phyloP scores from a whole-genome alignment of 116 monocot species.

The Iris pallida region DNA sequence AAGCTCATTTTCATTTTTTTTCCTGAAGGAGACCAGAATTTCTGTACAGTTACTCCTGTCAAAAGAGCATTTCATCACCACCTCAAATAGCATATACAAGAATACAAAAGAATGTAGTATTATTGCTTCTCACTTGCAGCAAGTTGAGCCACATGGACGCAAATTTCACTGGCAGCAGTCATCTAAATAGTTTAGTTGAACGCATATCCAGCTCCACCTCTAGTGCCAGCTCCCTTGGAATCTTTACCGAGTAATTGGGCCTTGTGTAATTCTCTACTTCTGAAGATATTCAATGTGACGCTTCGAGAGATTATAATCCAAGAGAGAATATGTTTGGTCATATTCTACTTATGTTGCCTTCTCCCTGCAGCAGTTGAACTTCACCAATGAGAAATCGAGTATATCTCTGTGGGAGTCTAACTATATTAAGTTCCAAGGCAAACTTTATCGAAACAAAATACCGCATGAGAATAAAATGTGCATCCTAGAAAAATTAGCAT shows the following conservation, averaged over 20 bases:
- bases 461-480: neutral
- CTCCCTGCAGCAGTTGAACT: slow-evolving; percentile 25
- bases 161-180: too few species aligned
- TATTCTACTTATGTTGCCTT: slow-evolving; percentile 20
- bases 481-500: neutral
- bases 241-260: neutral
- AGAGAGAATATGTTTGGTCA: neutral
- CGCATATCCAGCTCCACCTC: neutral
- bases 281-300: too few species aligned
- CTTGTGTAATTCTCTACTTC: too few species aligned
- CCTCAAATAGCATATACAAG: too few species aligned
- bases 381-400: neutral
- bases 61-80: too few species aligned
- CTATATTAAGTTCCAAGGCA: neutral
- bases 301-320: neutral
- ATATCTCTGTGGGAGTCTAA: neutral
- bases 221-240: neutral
- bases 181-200: too few species aligned
- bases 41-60: neutral
- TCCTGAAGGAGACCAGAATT: neutral
- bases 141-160: too few species aligned
- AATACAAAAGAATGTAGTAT: neutral
- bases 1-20: neutral
- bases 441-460: neutral
- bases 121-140: too few species aligned